These are phyloP conservation scores for Suhomyces ambrosiae DNA, from an alignment of 1,139 yeast species.

Conservation along the genomic window DNA sequence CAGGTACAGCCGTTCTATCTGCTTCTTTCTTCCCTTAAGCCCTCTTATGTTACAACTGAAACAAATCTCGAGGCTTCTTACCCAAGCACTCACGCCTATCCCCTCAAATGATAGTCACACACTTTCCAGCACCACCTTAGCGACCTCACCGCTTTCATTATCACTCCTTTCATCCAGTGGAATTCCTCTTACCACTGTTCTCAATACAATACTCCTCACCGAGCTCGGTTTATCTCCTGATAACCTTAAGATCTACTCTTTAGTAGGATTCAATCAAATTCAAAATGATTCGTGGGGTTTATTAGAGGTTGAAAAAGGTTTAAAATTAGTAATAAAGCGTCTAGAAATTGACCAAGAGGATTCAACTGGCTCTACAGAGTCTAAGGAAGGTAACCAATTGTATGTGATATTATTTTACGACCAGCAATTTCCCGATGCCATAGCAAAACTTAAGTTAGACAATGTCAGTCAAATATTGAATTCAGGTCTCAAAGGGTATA, in stretches of 20 bases:
- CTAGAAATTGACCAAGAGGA: constrained; percentile 18
- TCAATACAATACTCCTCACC: constrained; percentile 18
- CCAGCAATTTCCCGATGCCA: constrained; percentile 35
- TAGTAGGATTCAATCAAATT: constrained; percentile 44
- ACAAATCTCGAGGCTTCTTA: constrained; percentile 44
- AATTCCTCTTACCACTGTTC: constrained; percentile 43
- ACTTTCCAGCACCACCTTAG: constrained; percentile 14
- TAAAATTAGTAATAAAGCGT: constrained; percentile 32
- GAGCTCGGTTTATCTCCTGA: constrained; percentile 33
- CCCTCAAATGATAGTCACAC: constrained; percentile 12
- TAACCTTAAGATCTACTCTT: constrained; percentile 47
- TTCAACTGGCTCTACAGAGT: constrained; percentile 4
- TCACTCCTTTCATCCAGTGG: constrained; percentile 48
- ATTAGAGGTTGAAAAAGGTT: constrained; percentile 34
- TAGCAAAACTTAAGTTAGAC: constrained; percentile 49
- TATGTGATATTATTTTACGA: constrained; percentile 38
- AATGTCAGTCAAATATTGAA: constrained; percentile 33
- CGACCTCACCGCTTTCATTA: constrained; percentile 38
- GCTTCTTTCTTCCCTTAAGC: not conserved
- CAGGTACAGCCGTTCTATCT: not conserved
- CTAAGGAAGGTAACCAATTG: constrained; percentile 14
- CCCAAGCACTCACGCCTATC: constrained; percentile 43
- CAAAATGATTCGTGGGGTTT: constrained; percentile 33
- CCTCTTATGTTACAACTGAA: constrained; percentile 49
- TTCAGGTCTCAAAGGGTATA: constrained; percentile 39